Base-by-base conservation (phyloP, 2,329 filamentous ascomycete genomes). In the Aspergillus japonicus region DNA sequence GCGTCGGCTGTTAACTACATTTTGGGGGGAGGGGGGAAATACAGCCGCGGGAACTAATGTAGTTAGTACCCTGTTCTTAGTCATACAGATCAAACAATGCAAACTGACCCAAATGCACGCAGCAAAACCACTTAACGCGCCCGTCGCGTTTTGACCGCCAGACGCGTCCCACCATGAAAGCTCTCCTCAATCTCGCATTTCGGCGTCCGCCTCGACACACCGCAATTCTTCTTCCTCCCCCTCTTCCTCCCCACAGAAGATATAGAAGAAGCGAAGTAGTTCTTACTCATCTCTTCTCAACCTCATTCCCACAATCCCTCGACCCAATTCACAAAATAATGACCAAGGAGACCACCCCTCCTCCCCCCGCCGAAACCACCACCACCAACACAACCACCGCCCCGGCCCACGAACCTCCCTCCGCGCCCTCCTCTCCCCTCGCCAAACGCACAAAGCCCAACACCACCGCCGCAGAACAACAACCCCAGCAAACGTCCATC, bases 401-500 rank as follows among this genome's bases (percentile, higher is more conserved):
- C 29, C 64, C 33, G 11, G 14, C 70, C 42, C 81, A 79, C 71
- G 73, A 79, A 65, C 75, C 80, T 29, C 85, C 86, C 50, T 85
- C 86, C 55, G 82, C 87, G 24, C 88, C 88, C 47, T 83, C 84
- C 59, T 93, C 90, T 8, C 92, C 91, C 29, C 86, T 91, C 26
- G 83, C 91, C 51, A 96, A 96, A 81, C 87, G 91, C 72, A 84
- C 89, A 70, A 95, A 92, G 82, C 86, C 86, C 63, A 73, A 79
- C 66, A 68, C 67, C 66, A 65, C 65, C 69, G 3, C 23, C 23
- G 23, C 23, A 23, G 77, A 70, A 66, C 16, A 44, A 44, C 14
- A 44, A 61, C 11, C 11, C 33, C 57, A 60, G 44, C 69, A 44
- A 35, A 35, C 12, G 16, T 12, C 11, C 33, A 33, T 33, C 31